Conservation (phyloP, 306 rosid genomes). For the Quercus alba region DNA sequence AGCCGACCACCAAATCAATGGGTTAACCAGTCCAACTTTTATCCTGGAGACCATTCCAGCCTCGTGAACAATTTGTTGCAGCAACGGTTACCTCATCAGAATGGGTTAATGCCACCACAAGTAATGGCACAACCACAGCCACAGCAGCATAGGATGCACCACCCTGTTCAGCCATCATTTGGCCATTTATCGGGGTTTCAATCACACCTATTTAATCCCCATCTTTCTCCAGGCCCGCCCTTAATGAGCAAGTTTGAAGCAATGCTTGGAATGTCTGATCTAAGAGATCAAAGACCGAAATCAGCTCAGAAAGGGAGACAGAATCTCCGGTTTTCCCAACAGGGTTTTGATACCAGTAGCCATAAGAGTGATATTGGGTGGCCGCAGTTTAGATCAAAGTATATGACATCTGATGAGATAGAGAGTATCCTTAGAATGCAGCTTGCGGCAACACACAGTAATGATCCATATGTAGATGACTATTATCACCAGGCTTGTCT, state of each 20-base stretch:
- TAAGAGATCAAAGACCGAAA: conserved; percentile 77
- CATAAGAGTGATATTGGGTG: conserved; percentile 61
- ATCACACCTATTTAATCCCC: conserved; percentile 45
- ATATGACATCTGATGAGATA: conserved; percentile 81
- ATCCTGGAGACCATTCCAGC: conserved; percentile 55
- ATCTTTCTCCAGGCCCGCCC: conserved; percentile 62
- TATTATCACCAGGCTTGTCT: conserved; percentile 93
- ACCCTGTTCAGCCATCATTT: conserved; percentile 45
- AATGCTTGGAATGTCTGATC: conserved; percentile 70
- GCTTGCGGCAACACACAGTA: conserved; percentile 91
- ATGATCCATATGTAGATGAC: conserved; percentile 98
- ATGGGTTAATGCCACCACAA: conserved; percentile 54
- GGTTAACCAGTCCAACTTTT: conserved; percentile 42
- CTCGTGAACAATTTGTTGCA: conserved; percentile 45
- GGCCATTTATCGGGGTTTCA: conserved; percentile 50
- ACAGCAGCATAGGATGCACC: conserved; percentile 54
- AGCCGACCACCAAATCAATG: conserved; percentile 50
- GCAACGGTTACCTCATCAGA: conserved; percentile 53
- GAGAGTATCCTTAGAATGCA: conserved; percentile 92
- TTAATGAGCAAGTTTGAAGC: conserved; percentile 66
- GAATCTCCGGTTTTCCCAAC: conserved; percentile 50
- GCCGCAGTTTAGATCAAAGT: conserved; percentile 80
- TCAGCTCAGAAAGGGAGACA: conserved; percentile 57
- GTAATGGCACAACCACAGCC: conserved; percentile 53
- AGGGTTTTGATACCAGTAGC: conserved; percentile 58